A percentile compares a stretch with the other conserved stretches of the same genome.
Conservation (phyloP, 2,329 filamentous ascomycete species). For the Pyricularia sp. region DNA sequence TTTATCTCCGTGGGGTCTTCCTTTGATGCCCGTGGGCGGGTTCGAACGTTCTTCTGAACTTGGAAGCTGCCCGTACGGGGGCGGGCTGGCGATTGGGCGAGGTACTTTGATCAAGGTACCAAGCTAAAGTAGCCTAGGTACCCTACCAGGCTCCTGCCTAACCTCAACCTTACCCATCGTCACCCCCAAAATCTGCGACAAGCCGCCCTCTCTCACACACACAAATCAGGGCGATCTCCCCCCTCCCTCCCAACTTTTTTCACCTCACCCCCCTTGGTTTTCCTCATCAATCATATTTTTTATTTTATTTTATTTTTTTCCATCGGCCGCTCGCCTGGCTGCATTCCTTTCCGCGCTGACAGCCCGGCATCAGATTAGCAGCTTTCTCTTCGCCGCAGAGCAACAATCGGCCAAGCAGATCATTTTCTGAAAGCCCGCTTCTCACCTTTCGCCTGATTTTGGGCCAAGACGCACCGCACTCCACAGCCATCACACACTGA, state of each 20-base stretch:
- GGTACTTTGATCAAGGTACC: background rate
- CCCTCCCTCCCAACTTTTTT: slow-evolving; percentile 1
- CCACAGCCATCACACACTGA: background rate
- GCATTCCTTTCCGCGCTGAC: slow-evolving; percentile 3
- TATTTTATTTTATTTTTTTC: background rate
- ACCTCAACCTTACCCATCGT: slow-evolving; percentile 1
- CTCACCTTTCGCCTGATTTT: background rate
- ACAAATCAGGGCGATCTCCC: slow-evolving; percentile 3
- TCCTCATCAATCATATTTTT: slow-evolving; percentile 6
- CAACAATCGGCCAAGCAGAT: background rate
- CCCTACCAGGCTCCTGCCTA: slow-evolving; percentile 2
- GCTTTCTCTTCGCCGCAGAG: background rate
- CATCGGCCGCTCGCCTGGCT: slow-evolving; percentile 2
- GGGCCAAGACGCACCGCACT: background rate
- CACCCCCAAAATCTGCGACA: slow-evolving; percentile 3
- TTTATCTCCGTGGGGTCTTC: background rate
- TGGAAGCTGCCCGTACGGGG: background rate
- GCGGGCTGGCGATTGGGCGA: background rate
- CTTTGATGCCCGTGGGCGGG: background rate
- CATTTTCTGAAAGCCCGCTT: background rate
- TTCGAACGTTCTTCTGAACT: background rate
- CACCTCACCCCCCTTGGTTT: slow-evolving; percentile 4
- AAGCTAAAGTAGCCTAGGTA: background rate
- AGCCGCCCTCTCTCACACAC: slow-evolving; percentile 5
- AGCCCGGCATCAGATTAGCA: background rate